Base-by-base conservation (phyloP, 2,329 filamentous ascomycete species). In the Colletotrichum aenigma region DNA sequence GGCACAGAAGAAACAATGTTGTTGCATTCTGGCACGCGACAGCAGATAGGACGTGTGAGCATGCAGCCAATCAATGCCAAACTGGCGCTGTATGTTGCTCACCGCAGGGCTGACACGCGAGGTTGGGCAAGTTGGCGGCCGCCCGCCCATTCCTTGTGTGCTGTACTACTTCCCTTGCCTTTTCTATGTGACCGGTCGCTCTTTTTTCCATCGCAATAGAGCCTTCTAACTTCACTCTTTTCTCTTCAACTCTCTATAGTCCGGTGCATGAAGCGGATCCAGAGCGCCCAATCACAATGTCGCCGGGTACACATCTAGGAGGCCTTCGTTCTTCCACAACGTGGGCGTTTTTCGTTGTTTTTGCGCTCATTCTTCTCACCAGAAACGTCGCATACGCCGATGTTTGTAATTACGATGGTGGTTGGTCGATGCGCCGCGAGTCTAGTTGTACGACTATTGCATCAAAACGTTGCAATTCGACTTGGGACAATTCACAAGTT, bases 1-100 rank as follows among this genome's bases (percentile, higher is more conserved):
- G 24, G 55, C 13, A 58, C 55, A 58, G 55, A 58, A 58, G 21
- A 58, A 58, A 24, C 55, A 58, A 58, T 58, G 28, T 28, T 58
- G 55, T 58, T 15, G 55, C 15, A 28, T 28, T 58, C 24, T 58
- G 55, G 24, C 55, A 58, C 55, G 15, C 55, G 24, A 58, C 55
- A 58, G 24, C 26, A 26, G 15, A 28, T 28, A 26, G 10, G 3
- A 60, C 18, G 26, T 60, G 10, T 36, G 9, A n/a, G 12, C 5
- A 52, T 52, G 43, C 15, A 0, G 15, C 55, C 55, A 28, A 26
- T 58, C 55, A 58, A 28, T 18, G 21, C 10, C 18, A 21, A 7
- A 21, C 10, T 52, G n/a, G 43, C 43, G 55, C 16, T 0, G 5
- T 58, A 58, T 58, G 55, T 24, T 58, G 55, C 15, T 21, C 13